These are phyloP conservation scores for Oxyria digyna DNA, from an alignment of 148 eudicot species.

Conservation along the genomic window DNA sequence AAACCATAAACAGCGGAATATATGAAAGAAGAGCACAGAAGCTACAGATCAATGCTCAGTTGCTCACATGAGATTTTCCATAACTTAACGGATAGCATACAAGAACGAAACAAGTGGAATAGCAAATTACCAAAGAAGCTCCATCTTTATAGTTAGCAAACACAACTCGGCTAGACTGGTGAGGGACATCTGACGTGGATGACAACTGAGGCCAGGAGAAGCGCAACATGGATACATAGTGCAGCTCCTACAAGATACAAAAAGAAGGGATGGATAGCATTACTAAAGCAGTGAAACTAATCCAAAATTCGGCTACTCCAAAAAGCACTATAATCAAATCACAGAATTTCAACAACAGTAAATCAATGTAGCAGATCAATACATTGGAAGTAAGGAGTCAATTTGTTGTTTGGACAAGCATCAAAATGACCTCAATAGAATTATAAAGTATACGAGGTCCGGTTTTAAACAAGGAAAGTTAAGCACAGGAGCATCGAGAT, in stretches of 20 bases:
- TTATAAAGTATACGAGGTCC: neutral
- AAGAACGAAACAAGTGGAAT: neutral
- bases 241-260: slow-evolving; percentile 60
- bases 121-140: slow-evolving; percentile 35
- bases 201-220: slow-evolving; percentile 90
- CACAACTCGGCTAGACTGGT: slow-evolving; percentile 54
- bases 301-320: neutral
- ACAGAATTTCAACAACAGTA: neutral
- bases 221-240: slow-evolving; percentile 53
- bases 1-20: neutral
- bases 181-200: slow-evolving; percentile 54
- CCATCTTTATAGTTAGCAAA: slow-evolving; percentile 49
- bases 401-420: neutral
- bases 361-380: neutral
- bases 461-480: neutral
- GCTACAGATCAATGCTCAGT: neutral
- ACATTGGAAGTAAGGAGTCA: neutral
- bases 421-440: neutral
- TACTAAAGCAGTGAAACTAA: neutral
- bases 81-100: neutral
- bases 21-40: neutral
- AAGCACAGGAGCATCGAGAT: neutral
- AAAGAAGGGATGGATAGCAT: neutral
- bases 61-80: neutral
- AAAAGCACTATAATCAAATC: neutral